phyloP scores from a whole-genome alignment of 2,329 filamentous ascomycete species.

The Fusarium penzigii region DNA sequence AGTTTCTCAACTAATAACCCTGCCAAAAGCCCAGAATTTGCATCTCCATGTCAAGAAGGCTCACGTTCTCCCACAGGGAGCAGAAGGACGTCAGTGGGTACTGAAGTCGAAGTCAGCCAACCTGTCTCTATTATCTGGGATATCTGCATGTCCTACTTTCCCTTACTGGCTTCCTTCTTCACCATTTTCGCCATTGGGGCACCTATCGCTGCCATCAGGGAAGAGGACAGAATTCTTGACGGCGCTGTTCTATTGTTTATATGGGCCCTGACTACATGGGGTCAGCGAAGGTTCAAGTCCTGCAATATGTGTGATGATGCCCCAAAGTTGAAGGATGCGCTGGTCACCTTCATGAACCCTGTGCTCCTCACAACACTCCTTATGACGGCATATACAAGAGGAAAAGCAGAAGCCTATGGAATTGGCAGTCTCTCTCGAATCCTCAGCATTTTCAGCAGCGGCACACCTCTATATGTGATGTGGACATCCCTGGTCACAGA shows the following conservation, averaged over 20 bases:
- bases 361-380: constrained; percentile 49
- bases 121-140: constrained; percentile 9
- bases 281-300: constrained; percentile 40
- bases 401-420: constrained; percentile 37
- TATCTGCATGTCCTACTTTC: constrained; percentile 28
- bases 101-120: not conserved
- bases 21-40: constrained; percentile 5
- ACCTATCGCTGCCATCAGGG: constrained; percentile 37
- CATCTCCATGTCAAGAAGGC: constrained; percentile 1
- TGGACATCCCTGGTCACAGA: constrained; percentile 31
- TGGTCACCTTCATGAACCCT: constrained; percentile 47
- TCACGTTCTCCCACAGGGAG: constrained; percentile 1
- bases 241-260: constrained; percentile 48
- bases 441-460: constrained; percentile 35
- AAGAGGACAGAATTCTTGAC: constrained; percentile 45
- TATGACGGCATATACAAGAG: constrained; percentile 45
- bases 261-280: constrained; percentile 46
- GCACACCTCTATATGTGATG: constrained; percentile 36
- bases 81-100: constrained; percentile 10
- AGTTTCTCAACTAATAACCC: not conserved
- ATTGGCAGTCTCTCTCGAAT: constrained; percentile 32
- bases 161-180: constrained; percentile 30
- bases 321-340: constrained; percentile 27
- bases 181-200: constrained; percentile 40
- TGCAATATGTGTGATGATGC: not conserved